Base-by-base conservation (phyloP, 441 rosid species). In the Aquilaria agallochum region DNA sequence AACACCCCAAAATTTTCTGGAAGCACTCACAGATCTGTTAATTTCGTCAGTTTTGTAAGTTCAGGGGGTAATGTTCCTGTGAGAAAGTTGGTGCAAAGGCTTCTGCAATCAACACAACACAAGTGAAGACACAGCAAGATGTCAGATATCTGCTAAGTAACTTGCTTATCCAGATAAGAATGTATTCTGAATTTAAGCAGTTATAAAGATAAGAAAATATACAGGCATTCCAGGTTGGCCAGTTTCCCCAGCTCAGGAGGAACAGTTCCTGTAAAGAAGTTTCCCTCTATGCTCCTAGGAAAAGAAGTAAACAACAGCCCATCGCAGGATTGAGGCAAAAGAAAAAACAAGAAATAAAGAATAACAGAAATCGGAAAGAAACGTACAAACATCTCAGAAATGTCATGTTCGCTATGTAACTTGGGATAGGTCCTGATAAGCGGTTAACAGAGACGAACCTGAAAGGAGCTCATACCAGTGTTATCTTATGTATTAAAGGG, bases 251-350 rank as follows among this genome's bases (percentile, higher is more conserved):
- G 73, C 64, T 76, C 66, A 59, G 72, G 62, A 36, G 86, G 86
- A 69, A 81, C 32, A n/a, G 59, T 62, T 59, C 86, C 83, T 9
- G 75, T 71, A 72, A 81, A 81, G 61, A 64, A 54, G 72, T 81
- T 81, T 53, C 62, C 76, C 64, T 81, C 81, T 7, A 81, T 58
- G 74, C 56, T 55, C 66, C 85, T 81, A 72, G 55, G 68, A 6
- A 33, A 27, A 58, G 36, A 62, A 6, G 53, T 57, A 40, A 56
- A n/a, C 9, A 45, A 14, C 42, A 11, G 50, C 33, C 31, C 56
- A 49, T 13, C 11, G 42, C 5, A 32, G 9, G 9, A 57, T 46
- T 31, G 0, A 27, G 36, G 7, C n/a, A 1, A 8, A 8, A 46
- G 11, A 32, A 10, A 13, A 31, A 50, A 12, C 27, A 33, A 27